Conservation (phyloP, 2,329 filamentous ascomycete species). For the Myriosclerotinia duriaeana region DNA sequence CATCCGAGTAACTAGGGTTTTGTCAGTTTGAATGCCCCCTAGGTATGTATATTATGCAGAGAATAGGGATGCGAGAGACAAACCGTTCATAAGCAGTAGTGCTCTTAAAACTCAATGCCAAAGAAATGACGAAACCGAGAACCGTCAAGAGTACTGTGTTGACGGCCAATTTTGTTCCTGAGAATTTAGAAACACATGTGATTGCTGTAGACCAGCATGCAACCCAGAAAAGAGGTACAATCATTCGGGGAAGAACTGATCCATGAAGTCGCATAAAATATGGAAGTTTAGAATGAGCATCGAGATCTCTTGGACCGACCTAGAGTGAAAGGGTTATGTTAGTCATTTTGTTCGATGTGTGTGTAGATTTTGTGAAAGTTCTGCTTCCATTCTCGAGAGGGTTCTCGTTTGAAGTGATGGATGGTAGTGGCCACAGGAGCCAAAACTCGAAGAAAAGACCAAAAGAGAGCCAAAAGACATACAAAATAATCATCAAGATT, state of each 20-base stretch:
- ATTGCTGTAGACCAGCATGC: constrained; percentile 65
- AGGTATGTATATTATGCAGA: not conserved
- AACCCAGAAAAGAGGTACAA: constrained; percentile 65
- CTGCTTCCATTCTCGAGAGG: not conserved
- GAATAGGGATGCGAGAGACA: not conserved
- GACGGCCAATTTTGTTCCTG: constrained; percentile 50
- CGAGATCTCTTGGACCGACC: constrained; percentile 64
- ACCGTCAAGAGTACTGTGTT: constrained; percentile 71
- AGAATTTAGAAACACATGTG: constrained; percentile 51
- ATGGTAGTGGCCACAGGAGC: not conserved
- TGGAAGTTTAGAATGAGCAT: constrained; percentile 74
- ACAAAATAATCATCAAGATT: constrained; percentile 38
- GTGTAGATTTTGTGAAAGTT: not conserved
- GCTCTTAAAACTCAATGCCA: constrained; percentile 74
- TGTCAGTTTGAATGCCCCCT: constrained; percentile 2
- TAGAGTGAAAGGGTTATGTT: constrained; percentile 17
- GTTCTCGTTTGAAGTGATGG: no score
- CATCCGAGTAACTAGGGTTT: constrained; percentile 53
- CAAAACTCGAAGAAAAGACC: not conserved
- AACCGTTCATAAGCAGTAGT: constrained; percentile 73
- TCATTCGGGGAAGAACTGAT: constrained; percentile 71
- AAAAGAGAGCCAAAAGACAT: constrained; percentile 13
- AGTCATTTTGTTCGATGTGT: constrained; percentile 11
- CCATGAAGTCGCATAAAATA: constrained; percentile 74
- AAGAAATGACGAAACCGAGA: constrained; percentile 77